Conservation (phyloP, 2,329 filamentous ascomycete species). For the Microcera coccophila region DNA sequence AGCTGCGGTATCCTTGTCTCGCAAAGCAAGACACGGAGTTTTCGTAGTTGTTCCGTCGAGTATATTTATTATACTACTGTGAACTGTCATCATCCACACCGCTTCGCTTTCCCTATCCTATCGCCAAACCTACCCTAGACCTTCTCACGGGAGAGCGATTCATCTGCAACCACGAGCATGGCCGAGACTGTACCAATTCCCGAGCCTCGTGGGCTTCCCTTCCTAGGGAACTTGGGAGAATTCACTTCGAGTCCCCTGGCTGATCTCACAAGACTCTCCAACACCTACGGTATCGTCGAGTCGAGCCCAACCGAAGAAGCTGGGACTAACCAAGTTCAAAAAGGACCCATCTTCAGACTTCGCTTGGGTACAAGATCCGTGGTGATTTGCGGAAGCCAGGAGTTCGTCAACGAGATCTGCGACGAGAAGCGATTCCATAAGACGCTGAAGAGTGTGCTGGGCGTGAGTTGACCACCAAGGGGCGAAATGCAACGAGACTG, state of each 20-base stretch:
- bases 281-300: slow-evolving; percentile 59
- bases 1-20: too few species aligned
- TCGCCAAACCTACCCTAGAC: too few species aligned
- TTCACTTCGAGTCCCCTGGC: slow-evolving; percentile 57
- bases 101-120: too few species aligned
- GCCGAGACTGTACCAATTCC: slow-evolving; percentile 51
- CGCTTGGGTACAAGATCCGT: slow-evolving; percentile 14
- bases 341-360: slow-evolving; percentile 22
- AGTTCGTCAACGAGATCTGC: slow-evolving; percentile 59
- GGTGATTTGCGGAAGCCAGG: slow-evolving; percentile 50
- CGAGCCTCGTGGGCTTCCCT: slow-evolving; percentile 58
- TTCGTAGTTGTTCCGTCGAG: too few species aligned
- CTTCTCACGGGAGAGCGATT: too few species aligned
- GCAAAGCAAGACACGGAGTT: too few species aligned
- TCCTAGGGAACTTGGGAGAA: slow-evolving; percentile 63
- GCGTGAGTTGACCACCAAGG: slow-evolving; percentile 25
- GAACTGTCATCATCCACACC: too few species aligned
- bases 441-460: slow-evolving; percentile 45
- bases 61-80: too few species aligned
- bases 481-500: neutral
- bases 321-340: too few species aligned
- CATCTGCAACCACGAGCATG: slow-evolving; percentile 27
- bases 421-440: slow-evolving; percentile 66
- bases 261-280: slow-evolving; percentile 54
- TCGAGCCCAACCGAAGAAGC: too few species aligned